These are phyloP conservation scores for Solanum chiquidenum DNA, from an alignment of 257 asterid genomes.

Conservation along the genomic window DNA sequence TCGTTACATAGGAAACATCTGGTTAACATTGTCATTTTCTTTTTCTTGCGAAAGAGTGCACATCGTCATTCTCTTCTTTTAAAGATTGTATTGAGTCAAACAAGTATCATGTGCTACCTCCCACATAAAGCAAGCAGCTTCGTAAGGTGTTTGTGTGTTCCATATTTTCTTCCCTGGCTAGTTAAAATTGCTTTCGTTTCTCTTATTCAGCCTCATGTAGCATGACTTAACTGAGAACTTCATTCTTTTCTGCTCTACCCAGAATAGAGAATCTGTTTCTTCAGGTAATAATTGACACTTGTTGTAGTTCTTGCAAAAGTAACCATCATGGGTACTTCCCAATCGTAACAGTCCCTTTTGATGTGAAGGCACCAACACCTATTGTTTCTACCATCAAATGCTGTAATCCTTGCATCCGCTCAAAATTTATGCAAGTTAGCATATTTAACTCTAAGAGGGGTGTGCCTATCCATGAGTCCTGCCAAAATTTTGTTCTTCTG, in stretches of 20 bases:
- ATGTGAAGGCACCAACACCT: neutral
- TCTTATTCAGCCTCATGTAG: neutral
- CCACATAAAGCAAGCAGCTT: neutral
- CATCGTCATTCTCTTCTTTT: neutral
- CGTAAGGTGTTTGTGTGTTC: neutral
- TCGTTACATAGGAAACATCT: neutral
- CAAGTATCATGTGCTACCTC: neutral
- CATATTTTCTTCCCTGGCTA: neutral
- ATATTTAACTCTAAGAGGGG: neutral
- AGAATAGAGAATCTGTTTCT: neutral
- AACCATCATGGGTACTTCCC: neutral
- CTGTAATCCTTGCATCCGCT: neutral
- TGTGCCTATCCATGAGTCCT: neutral
- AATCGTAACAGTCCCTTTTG: neutral
- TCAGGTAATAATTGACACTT: neutral
- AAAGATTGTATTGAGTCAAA: neutral
- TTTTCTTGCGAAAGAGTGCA: neutral
- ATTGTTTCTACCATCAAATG: neutral
- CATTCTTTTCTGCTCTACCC: neutral
- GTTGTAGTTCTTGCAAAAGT: neutral
- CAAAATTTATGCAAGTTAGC: neutral
- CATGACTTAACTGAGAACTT: neutral
- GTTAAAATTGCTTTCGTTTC: neutral
- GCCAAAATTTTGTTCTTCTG: neutral
- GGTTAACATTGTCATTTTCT: neutral